Base-by-base conservation (phyloP, 345 rosid species). In the Euphorbia peplus region DNA sequence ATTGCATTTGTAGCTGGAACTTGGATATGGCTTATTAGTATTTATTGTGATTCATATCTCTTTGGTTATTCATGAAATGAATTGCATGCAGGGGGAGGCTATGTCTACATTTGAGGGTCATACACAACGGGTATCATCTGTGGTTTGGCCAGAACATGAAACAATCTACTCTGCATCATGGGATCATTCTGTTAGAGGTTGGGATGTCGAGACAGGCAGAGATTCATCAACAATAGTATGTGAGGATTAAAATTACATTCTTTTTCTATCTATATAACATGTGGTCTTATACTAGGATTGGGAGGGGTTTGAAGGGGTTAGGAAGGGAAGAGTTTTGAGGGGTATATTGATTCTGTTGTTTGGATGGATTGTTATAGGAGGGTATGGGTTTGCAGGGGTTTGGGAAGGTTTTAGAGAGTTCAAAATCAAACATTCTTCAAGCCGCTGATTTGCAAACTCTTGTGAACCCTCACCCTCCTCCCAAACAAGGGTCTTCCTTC, bases 201-300 rank as follows among this genome's bases (percentile, higher is more conserved):
- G 99, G 99, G 98, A 92, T 80, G 88, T 83, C 16, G 86, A 84
- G 80, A 85, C 89, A 6, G 92, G 98, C 76, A 95, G 86, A 88
- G 92, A 87, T 78, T 59, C 78, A 26, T 80, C 80, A 22, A 82
- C 81, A 66, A 82, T 90, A 64, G 99, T 91, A 81, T 14, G 90
- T 73, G 39, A 54, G 30, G 51, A 54, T n/a, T 44, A 37, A 57
- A 57, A 41, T 56, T 25, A 57, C 69, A 71, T 44, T n/a, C 64
- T 56, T 26, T 73, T 64, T 14, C 70, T 61, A 60, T 50, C 62
- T 65, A 39, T 56, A 41, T n/a, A 44, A 44, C 50, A 44, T 44
- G 18, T 44, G 11, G 15, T 11, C 12, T 44, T 13, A 44, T 44
- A n/a, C n/a, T n/a, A n/a, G n/a, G n/a, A n/a, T n/a, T n/a, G n/a